A percentile compares a stretch with the other conserved stretches of the same genome.
Evolutionary conservation across 345 rosid genomes (phyloP).

Genomic region (Xanthoceras sorbifolium): DNA sequence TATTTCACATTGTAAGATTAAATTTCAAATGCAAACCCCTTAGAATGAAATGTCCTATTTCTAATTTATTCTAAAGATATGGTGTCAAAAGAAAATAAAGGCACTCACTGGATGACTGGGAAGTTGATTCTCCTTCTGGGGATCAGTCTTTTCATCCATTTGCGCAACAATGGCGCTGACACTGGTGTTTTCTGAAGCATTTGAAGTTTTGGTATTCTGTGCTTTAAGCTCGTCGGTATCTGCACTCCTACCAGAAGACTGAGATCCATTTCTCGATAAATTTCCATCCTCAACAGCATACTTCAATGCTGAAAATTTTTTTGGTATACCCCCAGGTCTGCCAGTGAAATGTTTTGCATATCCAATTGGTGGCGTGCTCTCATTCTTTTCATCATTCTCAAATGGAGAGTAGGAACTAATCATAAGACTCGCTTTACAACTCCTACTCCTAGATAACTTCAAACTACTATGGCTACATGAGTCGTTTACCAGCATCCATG

Average conservation of each 20-base stretch:
- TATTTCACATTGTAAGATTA: constrained; percentile 2
- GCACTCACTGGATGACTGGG: constrained; percentile 42
- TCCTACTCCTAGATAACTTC: constrained; percentile 61
- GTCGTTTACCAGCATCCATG: constrained; percentile 41
- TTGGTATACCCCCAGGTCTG: constrained; percentile 41
- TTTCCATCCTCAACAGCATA: constrained; percentile 23
- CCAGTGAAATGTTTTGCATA: constrained; percentile 39
- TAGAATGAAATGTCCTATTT: neutral
- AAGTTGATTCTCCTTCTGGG: constrained; percentile 39
- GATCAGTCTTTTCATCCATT: constrained; percentile 22
- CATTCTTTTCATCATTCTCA: constrained; percentile 38
- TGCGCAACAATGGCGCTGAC: constrained; percentile 20
- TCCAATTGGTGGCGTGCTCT: constrained; percentile 38
- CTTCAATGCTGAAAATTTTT: constrained; percentile 31
- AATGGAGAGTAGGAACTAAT: constrained; percentile 28
- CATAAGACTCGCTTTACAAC: constrained; percentile 60
- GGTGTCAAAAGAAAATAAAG: neutral
- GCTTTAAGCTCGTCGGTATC: constrained; percentile 39
- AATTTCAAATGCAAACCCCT: neutral
- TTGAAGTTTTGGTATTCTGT: constrained; percentile 31
- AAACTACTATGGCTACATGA: constrained; percentile 36
- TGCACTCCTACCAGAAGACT: constrained; percentile 29
- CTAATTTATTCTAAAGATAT: neutral
- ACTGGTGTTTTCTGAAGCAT: constrained; percentile 20
- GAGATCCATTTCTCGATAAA: constrained; percentile 43